These are phyloP conservation scores for Paraleonurus japonicus DNA, from an alignment of 257 asterid genomes.

Conservation along the genomic window DNA sequence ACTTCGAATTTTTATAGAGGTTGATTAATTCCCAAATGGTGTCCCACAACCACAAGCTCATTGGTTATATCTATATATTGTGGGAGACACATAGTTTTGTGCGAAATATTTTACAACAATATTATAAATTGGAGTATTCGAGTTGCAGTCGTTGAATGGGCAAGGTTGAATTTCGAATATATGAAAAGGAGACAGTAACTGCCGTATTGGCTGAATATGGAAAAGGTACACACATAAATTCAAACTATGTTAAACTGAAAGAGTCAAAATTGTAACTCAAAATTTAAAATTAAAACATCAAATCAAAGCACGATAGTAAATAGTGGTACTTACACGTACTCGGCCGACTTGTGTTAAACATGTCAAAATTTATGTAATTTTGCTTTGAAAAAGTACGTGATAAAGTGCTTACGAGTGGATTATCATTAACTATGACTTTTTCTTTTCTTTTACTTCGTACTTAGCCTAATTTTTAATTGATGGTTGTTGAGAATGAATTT, in stretches of 20 bases:
- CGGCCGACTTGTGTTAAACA: conserved; percentile 23
- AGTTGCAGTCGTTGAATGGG: neutral
- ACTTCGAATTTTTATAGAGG: too few relatives aligned
- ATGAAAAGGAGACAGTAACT: neutral
- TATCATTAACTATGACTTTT: neutral
- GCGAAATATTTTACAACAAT: neutral
- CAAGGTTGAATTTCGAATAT: neutral
- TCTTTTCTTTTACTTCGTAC: neutral
- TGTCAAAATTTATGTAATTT: conserved; percentile 4
- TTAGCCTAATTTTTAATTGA: conserved; percentile 11
- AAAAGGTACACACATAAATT: neutral
- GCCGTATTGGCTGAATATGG: neutral
- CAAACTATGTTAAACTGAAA: neutral
- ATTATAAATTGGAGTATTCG: neutral
- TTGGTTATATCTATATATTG: too few relatives aligned
- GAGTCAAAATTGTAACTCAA: neutral
- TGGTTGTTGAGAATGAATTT: conserved; percentile 15
- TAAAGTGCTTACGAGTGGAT: conserved; percentile 18
- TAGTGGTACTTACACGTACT: too few relatives aligned
- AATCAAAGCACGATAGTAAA: neutral
- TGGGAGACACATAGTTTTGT: neutral
- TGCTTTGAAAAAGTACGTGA: neutral
- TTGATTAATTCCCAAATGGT: too few relatives aligned
- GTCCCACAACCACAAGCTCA: too few relatives aligned
- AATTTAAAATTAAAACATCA: neutral